Base-by-base conservation (phyloP, 1,284 basidiomycete species). In the Pseudozyma sp. region DNA sequence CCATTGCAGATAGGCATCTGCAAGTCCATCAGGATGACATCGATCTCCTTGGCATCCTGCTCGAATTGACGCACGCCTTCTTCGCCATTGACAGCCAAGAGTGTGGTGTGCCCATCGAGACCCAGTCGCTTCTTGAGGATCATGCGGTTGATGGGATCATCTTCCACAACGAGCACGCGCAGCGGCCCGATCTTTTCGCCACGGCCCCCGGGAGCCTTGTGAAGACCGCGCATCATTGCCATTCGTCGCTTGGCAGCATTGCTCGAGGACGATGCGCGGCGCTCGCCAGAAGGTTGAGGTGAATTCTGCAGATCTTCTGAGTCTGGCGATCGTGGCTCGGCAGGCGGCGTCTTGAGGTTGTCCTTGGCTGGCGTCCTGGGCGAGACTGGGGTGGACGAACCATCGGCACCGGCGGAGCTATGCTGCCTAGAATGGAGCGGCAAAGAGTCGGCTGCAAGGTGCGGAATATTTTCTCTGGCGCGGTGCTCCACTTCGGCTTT, bases 1-100 rank as follows among this genome's bases (percentile, higher is more conserved):
- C 93, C 93, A 78, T 93, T 90, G 64, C 93, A 87, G 61, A 94
- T 91, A 0, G 92, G 92, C 92, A 93, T 94, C 82, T 93, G 92
- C 38, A 94, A 90, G 83, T 94, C 92, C 93, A 94, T 94, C 58
- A 95, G 86, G 18, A 94, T 87, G 52, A 88, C 89, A 82, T 95
- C 92, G 67, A 92, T 92, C 16, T 89, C 87, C 38, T 81, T 69
- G 42, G 88, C 87, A 81, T 93, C 91, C 0, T 84, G 78, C 59
- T 88, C 83, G 36, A 93, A 86, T 63, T 87, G 87, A 47, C 92
- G 90, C 2, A 93, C 86, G 0, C 90, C 91, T 81, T 93, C 92
- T 84, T 92, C 91, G 6, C 93, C 92, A 77, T 94, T 93, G 4
- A 89, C 90, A 0, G 90, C 90, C 50, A 89, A 89, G 25, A 90